Conservation (phyloP, 805 yeast species). For the Nakazawaea wickerhamii region DNA sequence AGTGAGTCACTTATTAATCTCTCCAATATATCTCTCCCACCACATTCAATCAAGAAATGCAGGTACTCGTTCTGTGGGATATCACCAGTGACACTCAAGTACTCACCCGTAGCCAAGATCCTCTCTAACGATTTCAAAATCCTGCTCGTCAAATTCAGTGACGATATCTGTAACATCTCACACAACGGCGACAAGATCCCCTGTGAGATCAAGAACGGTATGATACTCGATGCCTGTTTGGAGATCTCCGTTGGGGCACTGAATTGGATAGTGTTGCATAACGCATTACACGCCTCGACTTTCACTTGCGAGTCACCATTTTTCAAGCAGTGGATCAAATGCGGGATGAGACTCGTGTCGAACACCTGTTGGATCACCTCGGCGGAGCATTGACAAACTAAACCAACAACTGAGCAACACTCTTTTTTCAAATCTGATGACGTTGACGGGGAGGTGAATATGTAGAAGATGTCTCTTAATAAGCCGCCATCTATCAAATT, state of each 20-base stretch:
- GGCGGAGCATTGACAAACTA: constrained; percentile 9
- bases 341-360: constrained; percentile 11
- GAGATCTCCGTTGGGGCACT: constrained; percentile 4
- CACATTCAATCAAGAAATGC: constrained; percentile 8
- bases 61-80: constrained; percentile 9
- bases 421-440: constrained; percentile 10
- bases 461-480: constrained; percentile 6
- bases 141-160: constrained; percentile 1
- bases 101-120: constrained; percentile 12
- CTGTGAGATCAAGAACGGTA: constrained; percentile 12
- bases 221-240: constrained; percentile 8
- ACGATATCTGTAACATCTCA: constrained; percentile 6
- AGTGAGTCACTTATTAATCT: constrained; percentile 2
- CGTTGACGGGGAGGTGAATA: constrained; percentile 6
- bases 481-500: constrained; percentile 6
- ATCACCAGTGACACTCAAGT: constrained; percentile 5
- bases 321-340: constrained; percentile 10
- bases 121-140: constrained; percentile 12
- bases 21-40: constrained; percentile 11
- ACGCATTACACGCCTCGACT: constrained; percentile 10
- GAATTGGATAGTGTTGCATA: constrained; percentile 13
- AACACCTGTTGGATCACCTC: constrained; percentile 11
- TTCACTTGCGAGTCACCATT: background rate
- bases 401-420: constrained; percentile 8
- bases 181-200: constrained; percentile 11